phyloP scores from a whole-genome alignment of 306 rosid species.

The Mucuna pruriens region DNA sequence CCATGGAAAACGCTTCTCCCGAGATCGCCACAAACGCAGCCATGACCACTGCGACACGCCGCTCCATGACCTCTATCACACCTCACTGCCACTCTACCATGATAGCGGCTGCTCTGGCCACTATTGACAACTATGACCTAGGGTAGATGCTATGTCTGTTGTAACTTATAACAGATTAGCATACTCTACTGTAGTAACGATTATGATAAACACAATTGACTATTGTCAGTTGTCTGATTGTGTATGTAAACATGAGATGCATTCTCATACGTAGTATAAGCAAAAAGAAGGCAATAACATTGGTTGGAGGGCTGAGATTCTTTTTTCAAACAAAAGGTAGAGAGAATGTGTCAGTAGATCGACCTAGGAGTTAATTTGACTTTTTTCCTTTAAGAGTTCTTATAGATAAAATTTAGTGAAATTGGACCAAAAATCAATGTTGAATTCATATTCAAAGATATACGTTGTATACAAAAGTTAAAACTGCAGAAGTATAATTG shows the following conservation, averaged over 20 bases:
- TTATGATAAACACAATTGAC: background rate
- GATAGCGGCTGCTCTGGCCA: too few relatives aligned
- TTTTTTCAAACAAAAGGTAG: background rate
- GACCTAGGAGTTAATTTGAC: background rate
- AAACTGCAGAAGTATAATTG: constrained; percentile 16
- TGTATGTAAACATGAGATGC: background rate
- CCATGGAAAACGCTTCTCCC: too few relatives aligned
- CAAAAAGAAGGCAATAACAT: background rate
- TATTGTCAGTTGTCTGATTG: background rate
- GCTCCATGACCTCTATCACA: too few relatives aligned
- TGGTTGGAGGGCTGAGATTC: background rate
- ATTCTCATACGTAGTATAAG: background rate
- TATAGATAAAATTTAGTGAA: constrained; percentile 7
- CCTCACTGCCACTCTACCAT: too few relatives aligned
- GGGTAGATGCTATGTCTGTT: background rate
- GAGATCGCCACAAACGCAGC: too few relatives aligned
- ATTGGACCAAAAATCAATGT: constrained; percentile 12
- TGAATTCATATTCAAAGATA: constrained; percentile 28
- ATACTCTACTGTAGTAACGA: background rate
- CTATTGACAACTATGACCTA: too few relatives aligned
- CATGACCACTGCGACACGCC: too few relatives aligned
- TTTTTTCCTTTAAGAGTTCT: background rate
- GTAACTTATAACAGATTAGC: background rate
- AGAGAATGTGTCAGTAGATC: constrained; percentile 10
- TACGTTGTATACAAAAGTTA: background rate